These are phyloP conservation scores for Euphorbia tirucalli DNA, from an alignment of 345 rosid genomes.

Conservation along the genomic window DNA sequence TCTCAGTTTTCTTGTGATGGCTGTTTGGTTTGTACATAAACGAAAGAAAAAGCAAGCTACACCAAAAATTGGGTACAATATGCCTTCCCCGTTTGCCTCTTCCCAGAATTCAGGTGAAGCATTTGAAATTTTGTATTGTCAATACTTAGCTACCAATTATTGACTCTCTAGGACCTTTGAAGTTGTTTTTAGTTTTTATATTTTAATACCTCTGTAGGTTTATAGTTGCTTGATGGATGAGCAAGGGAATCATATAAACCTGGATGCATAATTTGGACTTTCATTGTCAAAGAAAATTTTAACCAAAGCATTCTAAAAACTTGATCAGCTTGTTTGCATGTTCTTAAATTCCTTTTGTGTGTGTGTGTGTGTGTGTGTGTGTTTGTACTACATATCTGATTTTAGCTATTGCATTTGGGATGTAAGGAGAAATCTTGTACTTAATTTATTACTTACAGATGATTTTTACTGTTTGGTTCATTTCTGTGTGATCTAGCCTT, in stretches of 20 bases:
- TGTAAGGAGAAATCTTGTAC: not conserved
- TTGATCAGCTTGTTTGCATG: not conserved
- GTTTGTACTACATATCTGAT: not conserved
- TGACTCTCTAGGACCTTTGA: slow-evolving; percentile 4
- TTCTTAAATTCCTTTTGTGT: not conserved
- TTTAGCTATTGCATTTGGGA: not conserved
- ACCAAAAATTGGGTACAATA: slow-evolving; percentile 45
- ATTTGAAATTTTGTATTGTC: slow-evolving; percentile 6
- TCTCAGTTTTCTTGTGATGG: slow-evolving; percentile 65
- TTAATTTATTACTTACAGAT: not conserved
- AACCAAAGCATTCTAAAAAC: not conserved
- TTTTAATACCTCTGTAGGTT: not conserved
- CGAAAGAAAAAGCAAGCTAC: slow-evolving; percentile 52
- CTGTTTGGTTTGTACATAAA: slow-evolving; percentile 60
- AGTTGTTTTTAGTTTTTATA: not conserved
- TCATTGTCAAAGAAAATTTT: not conserved
- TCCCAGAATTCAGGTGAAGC: slow-evolving; percentile 86
- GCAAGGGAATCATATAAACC: not conserved
- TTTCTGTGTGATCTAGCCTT: not conserved
- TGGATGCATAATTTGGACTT: not conserved
- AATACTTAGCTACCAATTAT: not conserved
- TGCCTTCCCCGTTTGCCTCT: slow-evolving; percentile 79
- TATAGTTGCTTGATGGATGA: not conserved
- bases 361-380: too few relatives aligned
- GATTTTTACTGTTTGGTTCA: not conserved